Percentiles rank a stretch among this genome's conserved stretches.
These are phyloP conservation scores for Hordeum pubiflorum DNA, from an alignment of 202 grass and related monocot species.

Conservation along the genomic window DNA sequence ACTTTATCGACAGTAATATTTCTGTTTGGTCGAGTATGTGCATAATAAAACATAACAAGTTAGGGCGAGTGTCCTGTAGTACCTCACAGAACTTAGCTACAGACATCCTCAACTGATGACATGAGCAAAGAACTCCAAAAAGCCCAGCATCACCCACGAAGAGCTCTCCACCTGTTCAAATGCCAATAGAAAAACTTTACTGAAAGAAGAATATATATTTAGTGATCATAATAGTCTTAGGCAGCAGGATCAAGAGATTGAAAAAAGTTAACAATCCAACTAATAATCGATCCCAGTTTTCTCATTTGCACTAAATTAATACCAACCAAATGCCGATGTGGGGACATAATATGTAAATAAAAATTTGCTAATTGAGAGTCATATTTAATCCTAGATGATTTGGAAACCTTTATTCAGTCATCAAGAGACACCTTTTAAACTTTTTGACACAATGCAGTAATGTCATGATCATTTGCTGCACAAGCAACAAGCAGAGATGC, in stretches of 20 bases:
- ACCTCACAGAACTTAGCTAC: constrained; percentile 92
- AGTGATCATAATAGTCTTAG: not conserved
- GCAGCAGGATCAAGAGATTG: constrained; percentile 10
- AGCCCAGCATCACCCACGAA: constrained; percentile 51
- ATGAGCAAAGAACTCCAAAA: constrained; percentile 73
- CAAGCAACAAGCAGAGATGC: not conserved
- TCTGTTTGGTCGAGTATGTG: not conserved
- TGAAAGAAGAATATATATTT: not conserved
- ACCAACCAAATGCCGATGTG: not conserved
- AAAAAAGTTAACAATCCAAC: constrained; percentile 2
- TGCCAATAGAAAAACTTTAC: constrained; percentile 16
- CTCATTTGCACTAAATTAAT: constrained; percentile 4
- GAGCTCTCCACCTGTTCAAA: constrained; percentile 71
- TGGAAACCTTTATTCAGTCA: not conserved
- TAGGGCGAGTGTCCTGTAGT: not conserved
- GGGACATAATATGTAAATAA: not conserved
- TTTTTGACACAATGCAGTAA: not conserved
- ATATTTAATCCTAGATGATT: not conserved
- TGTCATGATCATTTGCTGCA: not conserved
- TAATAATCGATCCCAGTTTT: constrained; percentile 25
- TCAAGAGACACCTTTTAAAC: not conserved
- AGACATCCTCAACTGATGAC: constrained; percentile 75
- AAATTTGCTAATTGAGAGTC: not conserved
- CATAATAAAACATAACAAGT: constrained; percentile 5
- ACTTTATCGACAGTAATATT: constrained; percentile 2